Base-by-base conservation (phyloP, 768 basidiomycete genomes). In the Omphalotus guepiniiformis region DNA sequence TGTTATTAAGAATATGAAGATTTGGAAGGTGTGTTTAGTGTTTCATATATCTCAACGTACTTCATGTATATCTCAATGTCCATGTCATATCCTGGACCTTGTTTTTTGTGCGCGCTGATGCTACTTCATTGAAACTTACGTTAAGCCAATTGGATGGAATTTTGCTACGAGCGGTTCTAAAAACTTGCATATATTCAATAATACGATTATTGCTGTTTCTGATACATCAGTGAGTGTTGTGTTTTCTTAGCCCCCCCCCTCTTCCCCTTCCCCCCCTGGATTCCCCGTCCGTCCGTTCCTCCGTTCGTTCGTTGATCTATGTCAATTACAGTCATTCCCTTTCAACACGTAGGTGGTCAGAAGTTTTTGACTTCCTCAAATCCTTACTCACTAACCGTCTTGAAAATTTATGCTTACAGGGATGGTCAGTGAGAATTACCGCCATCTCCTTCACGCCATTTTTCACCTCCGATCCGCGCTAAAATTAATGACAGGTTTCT, bases 111-210 rank as follows among this genome's bases (percentile, higher is more conserved):
- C 11, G 15, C 45, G 30, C 52, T n/a, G n/a, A n/a, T n/a, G n/a
- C n/a, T n/a, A n/a, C n/a, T n/a, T n/a, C 21, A 23, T 23, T 23
- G 27, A 25, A 13, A 16, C 18, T 26, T 42, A n/a, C 41, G 27
- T 30, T 18, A 39, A 79, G 79, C 78, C 79, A 4, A 64, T 82
- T 15, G 81, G 67, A 4, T 81, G 78, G 78, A 81, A 75, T 57
- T 81, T 82, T 55, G 68, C 72, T 1, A 75, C 78, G 0, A 75
- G 72, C 28, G 72, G 72, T 16, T 71, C 75, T 0, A 61, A 59
- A 21, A 75, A 79, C 48, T 22, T 82, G 6, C 76, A 79, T 43
- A 70, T 66, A 1, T 80, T 68, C 59, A 74, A 79, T 51, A 83
- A 83, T 55, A 67, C 61, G 42, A 82, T 83, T 16, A 46, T 75